Evolutionary conservation across 1,284 basidiomycete species (phyloP).

Genomic region (Tilletia walkeri): DNA sequence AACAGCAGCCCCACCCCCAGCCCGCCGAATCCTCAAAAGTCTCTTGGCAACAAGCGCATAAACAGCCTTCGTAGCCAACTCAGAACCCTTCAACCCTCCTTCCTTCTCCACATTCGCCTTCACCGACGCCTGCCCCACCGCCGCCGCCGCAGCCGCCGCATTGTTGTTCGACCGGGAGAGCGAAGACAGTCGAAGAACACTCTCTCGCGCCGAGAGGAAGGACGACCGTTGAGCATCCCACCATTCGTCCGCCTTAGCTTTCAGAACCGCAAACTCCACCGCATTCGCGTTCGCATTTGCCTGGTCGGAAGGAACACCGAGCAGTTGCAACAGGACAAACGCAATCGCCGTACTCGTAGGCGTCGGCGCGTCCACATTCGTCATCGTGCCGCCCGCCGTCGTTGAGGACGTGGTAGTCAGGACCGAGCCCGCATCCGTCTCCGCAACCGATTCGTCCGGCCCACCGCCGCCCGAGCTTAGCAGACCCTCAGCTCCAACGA

Average conservation of each 20-base stretch:
- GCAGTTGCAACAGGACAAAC: constrained; percentile 43
- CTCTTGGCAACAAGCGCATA: constrained; percentile 52
- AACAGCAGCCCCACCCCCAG: constrained; percentile 11
- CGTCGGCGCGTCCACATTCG: constrained; percentile 24
- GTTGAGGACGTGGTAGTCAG: constrained; percentile 15
- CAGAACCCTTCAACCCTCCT: constrained; percentile 27
- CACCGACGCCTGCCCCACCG: constrained; percentile 5
- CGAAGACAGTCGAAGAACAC: neutral
- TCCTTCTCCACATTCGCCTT: constrained; percentile 30
- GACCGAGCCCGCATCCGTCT: constrained; percentile 1
- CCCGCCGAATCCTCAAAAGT: constrained; percentile 33
- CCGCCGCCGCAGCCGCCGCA: neutral
- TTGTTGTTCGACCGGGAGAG: constrained; percentile 18
- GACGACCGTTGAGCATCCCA: constrained; percentile 33
- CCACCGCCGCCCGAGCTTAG: neutral
- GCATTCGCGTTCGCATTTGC: constrained; percentile 26
- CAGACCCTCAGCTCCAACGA: neutral
- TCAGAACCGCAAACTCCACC: constrained; percentile 44
- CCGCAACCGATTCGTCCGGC: neutral
- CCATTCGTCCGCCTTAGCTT: constrained; percentile 37
- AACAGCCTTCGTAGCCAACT: constrained; percentile 45
- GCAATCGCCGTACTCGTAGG: constrained; percentile 40
- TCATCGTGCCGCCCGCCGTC: neutral
- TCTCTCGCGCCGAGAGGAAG: neutral
- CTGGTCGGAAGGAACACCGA: constrained; percentile 20